Percentiles rank a stretch among this genome's conserved stretches.
These are phyloP conservation scores for Elsinoe ampelina DNA, from an alignment of 2,329 filamentous ascomycete genomes.

Conservation along the genomic window DNA sequence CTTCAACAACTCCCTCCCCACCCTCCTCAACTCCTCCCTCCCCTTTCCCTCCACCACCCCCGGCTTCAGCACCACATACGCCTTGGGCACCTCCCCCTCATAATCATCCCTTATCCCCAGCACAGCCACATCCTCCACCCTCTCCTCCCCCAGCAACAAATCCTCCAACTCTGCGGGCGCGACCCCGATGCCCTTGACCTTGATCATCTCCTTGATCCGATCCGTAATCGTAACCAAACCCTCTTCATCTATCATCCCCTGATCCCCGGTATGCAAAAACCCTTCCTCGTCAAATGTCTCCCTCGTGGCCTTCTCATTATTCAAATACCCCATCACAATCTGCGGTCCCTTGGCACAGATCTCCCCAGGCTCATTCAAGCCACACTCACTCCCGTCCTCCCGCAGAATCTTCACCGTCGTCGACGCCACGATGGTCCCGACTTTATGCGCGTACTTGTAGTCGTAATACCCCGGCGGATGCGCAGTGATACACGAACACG, in stretches of 20 bases:
- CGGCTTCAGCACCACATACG: slow-evolving; percentile 44
- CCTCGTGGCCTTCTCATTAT: slow-evolving; percentile 25
- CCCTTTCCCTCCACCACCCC: slow-evolving; percentile 20
- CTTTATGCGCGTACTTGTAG: slow-evolving; percentile 49
- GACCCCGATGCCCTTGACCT: slow-evolving; percentile 55
- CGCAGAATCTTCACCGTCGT: slow-evolving; percentile 54
- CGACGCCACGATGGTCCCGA: slow-evolving; percentile 48
- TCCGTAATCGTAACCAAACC: slow-evolving; percentile 51
- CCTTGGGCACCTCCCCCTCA: slow-evolving; percentile 48
- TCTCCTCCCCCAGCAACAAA: slow-evolving; percentile 47
- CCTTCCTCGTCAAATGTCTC: slow-evolving; percentile 41
- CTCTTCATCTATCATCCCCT: slow-evolving; percentile 46
- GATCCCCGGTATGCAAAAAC: slow-evolving; percentile 50
- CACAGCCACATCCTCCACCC: slow-evolving; percentile 50
- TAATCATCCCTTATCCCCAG: slow-evolving; percentile 46
- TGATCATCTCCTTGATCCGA: slow-evolving; percentile 60
- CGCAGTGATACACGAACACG: slow-evolving; percentile 53
- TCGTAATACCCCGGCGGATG: slow-evolving; percentile 48
- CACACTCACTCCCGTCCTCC: slow-evolving; percentile 46
- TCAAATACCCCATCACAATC: slow-evolving; percentile 31
- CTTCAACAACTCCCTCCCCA: slow-evolving; percentile 43
- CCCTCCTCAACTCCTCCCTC: slow-evolving; percentile 16
- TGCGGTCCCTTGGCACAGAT: slow-evolving; percentile 29
- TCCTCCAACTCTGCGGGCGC: slow-evolving; percentile 57
- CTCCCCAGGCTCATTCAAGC: slow-evolving; percentile 45